Conservation (phyloP, 805 yeast genomes). For the Starmerella sp. region DNA sequence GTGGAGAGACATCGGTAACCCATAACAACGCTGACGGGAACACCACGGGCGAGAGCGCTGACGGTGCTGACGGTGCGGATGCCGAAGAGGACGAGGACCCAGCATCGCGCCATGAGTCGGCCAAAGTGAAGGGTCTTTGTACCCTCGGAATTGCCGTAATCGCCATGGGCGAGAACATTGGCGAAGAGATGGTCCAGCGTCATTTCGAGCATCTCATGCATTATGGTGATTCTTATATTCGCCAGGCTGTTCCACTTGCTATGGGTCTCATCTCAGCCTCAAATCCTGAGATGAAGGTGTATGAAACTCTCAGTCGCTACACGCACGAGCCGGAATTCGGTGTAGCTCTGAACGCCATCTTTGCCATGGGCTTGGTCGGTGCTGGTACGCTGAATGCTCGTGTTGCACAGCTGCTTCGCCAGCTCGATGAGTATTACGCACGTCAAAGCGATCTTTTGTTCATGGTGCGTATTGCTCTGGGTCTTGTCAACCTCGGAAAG, state of each 20-base stretch:
- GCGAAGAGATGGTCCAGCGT: constrained; percentile 93
- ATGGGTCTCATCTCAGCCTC: constrained; percentile 91
- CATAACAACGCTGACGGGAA: constrained; percentile 20
- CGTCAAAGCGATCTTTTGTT: constrained; percentile 84
- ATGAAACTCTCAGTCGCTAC: constrained; percentile 88
- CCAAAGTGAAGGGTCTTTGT: constrained; percentile 71
- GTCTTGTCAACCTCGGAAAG: constrained; percentile 87
- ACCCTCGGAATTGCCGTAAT: constrained; percentile 89
- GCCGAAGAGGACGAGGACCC: constrained; percentile 25
- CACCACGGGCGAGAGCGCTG: constrained; percentile 3
- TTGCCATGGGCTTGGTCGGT: constrained; percentile 95
- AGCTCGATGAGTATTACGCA: constrained; percentile 83
- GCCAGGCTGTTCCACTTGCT: constrained; percentile 95
- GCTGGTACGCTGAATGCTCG: constrained; percentile 99
- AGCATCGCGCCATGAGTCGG: constrained; percentile 26
- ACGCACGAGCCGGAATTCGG: constrained; percentile 92
- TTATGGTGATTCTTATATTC: constrained; percentile 83
- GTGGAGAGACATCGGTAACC: constrained; percentile 2
- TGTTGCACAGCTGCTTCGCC: constrained; percentile 88
- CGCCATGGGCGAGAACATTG: constrained; percentile 96
- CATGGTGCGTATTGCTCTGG: constrained; percentile 90
- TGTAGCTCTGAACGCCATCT: constrained; percentile 89
- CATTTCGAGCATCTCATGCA: constrained; percentile 97
- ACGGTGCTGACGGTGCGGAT: constrained; percentile 22
- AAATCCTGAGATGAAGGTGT: constrained; percentile 92